Evolutionary conservation across 192 early-diverging fungal species (phyloP).

Genomic region (Entrophospora sp.): DNA sequence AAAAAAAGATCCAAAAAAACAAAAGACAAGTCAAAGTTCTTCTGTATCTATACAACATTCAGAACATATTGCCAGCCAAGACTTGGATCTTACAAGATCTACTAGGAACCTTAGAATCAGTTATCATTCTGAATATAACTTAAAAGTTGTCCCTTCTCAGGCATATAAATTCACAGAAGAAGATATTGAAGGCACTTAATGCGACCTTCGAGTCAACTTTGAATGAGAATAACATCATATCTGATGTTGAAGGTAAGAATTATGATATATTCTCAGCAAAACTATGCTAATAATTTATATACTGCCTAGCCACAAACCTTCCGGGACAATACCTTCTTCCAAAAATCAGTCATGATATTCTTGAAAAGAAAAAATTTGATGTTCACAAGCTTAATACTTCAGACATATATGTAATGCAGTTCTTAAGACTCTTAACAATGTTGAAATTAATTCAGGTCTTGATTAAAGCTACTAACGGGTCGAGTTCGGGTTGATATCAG

Average conservation of each 20-base stretch:
- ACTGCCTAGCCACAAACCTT: not conserved
- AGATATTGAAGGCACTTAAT: constrained; percentile 7
- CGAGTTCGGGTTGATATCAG: no score
- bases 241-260: constrained; percentile 16
- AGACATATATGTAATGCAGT: not conserved
- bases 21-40: no score
- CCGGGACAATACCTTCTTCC: not conserved
- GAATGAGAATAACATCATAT: not conserved
- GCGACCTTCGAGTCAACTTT: constrained; percentile 8
- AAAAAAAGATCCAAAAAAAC: no score
- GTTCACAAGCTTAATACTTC: not conserved
- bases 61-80: no score
- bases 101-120: no score
- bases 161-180: no score
- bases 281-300: constrained; percentile 5
- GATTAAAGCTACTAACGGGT: no score
- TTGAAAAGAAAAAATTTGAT: not conserved
- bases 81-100: no score
- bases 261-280: constrained; percentile 1
- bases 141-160: no score
- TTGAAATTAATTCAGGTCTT: constrained; percentile 11
- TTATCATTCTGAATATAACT: no score
- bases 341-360: not conserved
- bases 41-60: no score
- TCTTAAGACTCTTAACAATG: not conserved